Percentiles rank a stretch among this genome's conserved stretches.
Conservation (phyloP, 2,329 filamentous ascomycete genomes). For the Calonectria crousiana region DNA sequence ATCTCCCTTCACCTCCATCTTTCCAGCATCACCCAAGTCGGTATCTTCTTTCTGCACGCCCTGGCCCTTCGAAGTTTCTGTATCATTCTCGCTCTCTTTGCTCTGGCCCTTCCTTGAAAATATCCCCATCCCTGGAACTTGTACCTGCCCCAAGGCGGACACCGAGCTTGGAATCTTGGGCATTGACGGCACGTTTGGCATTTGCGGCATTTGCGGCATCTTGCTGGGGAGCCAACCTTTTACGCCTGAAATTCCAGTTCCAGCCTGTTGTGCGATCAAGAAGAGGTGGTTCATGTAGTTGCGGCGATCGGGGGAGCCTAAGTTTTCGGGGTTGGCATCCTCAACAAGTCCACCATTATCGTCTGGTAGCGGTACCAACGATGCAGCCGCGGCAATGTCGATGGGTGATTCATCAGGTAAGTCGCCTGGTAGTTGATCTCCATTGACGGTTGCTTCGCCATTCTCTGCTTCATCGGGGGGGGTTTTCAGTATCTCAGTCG, state of each 20-base stretch:
- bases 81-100: conserved; percentile 18
- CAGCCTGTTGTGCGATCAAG: conserved; percentile 61
- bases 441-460: conserved; percentile 9
- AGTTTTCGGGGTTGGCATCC: conserved; percentile 48
- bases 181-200: conserved; percentile 47
- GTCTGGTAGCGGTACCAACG: conserved; percentile 61
- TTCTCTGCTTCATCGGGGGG: conserved; percentile 33
- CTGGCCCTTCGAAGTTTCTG: neutral
- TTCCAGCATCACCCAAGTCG: neutral
- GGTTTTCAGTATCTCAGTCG: conserved; percentile 42
- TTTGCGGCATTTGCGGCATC: conserved; percentile 50
- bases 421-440: conserved; percentile 15
- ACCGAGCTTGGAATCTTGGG: conserved; percentile 46
- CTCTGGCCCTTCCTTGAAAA: conserved; percentile 44
- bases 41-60: neutral
- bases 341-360: conserved; percentile 50
- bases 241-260: conserved; percentile 52
- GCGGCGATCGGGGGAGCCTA: conserved; percentile 51
- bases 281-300: conserved; percentile 65
- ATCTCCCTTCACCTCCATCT: neutral
- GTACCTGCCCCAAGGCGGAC: conserved; percentile 43
- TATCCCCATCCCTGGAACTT: conserved; percentile 38
- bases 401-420: conserved; percentile 56
- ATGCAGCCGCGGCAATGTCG: conserved; percentile 65
- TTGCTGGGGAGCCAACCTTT: conserved; percentile 60